Evolutionary conservation across 495 filamentous ascomycete species (phyloP).

Genomic region (Penicillium canariense): DNA sequence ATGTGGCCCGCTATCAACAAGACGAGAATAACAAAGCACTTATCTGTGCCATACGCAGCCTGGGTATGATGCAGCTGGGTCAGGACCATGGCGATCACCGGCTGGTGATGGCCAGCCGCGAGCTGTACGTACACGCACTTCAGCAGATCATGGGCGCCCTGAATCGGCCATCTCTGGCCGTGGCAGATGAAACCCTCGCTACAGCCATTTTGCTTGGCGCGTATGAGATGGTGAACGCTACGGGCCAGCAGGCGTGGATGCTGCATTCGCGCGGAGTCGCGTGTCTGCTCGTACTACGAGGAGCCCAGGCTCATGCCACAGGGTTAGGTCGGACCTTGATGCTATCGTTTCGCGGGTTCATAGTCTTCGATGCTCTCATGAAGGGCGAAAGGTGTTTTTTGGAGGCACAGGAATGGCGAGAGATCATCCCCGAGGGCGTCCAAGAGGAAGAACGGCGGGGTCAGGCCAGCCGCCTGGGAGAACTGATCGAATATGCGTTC

Average conservation of each 20-base stretch:
- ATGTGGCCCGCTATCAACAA: slow-evolving; percentile 16
- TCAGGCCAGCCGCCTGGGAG: slow-evolving; percentile 13
- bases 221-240: slow-evolving; percentile 33
- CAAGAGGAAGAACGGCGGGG: slow-evolving; percentile 14
- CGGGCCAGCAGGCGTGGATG: slow-evolving; percentile 30
- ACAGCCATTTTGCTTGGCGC: slow-evolving; percentile 30
- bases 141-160: slow-evolving; percentile 6
- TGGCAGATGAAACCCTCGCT: slow-evolving; percentile 23
- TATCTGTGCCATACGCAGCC: slow-evolving; percentile 14
- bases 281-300: slow-evolving; percentile 29
- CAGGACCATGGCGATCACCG: slow-evolving; percentile 14
- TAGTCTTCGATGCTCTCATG: slow-evolving; percentile 29
- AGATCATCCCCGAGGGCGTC: slow-evolving; percentile 19
- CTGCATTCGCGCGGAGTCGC: slow-evolving; percentile 36
- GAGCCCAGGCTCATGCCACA: slow-evolving; percentile 21
- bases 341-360: slow-evolving; percentile 29
- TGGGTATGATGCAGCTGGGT: slow-evolving; percentile 22
- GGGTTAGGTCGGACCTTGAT: slow-evolving; percentile 33
- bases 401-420: slow-evolving; percentile 28
- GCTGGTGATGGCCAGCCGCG: slow-evolving; percentile 24
- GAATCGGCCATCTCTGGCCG: slow-evolving; percentile 11
- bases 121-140: slow-evolving; percentile 11
- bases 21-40: slow-evolving; percentile 2
- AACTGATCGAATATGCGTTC: slow-evolving; percentile 26
- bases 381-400: slow-evolving; percentile 32